phyloP scores from a whole-genome alignment of 1,284 basidiomycete species.

The Ustilago esculenta region DNA sequence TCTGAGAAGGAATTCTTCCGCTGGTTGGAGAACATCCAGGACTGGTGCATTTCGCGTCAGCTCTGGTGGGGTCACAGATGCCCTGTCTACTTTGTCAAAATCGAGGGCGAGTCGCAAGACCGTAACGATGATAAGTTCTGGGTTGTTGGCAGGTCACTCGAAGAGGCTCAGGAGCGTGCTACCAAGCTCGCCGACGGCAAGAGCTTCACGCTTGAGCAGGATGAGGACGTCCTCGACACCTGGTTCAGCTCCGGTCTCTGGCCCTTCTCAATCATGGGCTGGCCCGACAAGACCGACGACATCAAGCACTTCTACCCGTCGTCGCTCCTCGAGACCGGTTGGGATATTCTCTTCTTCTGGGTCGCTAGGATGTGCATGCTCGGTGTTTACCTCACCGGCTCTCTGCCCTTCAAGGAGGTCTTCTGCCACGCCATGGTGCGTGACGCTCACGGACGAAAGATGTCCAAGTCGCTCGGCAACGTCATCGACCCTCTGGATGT shows the following conservation, averaged over 20 bases:
- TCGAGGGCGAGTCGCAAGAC: constrained; percentile 82
- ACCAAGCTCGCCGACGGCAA: constrained; percentile 77
- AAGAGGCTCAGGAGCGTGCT: constrained; percentile 84
- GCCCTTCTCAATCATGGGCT: constrained; percentile 98
- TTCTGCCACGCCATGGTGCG: constrained; percentile 99
- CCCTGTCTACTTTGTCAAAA: constrained; percentile 90
- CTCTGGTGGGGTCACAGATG: constrained; percentile 99
- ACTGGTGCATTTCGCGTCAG: constrained; percentile 99
- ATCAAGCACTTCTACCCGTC: constrained; percentile 81
- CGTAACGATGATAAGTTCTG: constrained; percentile 68
- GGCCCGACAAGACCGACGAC: constrained; percentile 76
- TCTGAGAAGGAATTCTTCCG: constrained; percentile 95
- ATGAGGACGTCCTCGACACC: constrained; percentile 97
- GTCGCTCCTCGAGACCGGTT: constrained; percentile 92
- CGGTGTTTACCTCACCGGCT: constrained; percentile 85
- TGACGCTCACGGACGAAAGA: constrained; percentile 97
- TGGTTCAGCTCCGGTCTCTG: constrained; percentile 99
- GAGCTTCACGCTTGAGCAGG: constrained; percentile 83
- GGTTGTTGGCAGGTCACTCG: constrained; percentile 86
- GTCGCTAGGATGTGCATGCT: constrained; percentile 98
- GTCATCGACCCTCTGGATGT: constrained; percentile 98
- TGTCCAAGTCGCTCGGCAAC: constrained; percentile 98
- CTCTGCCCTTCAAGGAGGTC: constrained; percentile 97
- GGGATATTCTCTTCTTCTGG: constrained; percentile 99
- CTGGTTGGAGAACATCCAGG: constrained; percentile 95